Conservation (phyloP, 257 asterid species). For the Solanum ossicruentum region DNA sequence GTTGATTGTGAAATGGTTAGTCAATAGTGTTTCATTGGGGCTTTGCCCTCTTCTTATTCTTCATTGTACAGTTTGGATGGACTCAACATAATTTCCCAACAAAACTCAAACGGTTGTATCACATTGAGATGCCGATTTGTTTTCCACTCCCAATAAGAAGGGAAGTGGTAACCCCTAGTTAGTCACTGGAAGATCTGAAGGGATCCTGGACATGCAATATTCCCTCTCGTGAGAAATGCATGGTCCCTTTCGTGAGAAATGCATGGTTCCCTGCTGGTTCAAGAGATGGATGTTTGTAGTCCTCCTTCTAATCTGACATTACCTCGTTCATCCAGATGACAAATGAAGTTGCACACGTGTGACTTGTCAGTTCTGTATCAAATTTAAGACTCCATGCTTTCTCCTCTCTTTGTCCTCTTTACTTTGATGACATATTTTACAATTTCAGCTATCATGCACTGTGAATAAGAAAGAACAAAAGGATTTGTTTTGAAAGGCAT, state of each 20-base stretch:
- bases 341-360: not conserved
- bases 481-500: not conserved
- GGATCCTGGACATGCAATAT: not conserved
- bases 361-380: not conserved
- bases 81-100: not conserved
- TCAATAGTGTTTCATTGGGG: not conserved
- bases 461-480: not conserved
- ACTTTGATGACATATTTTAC: not conserved
- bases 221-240: not conserved
- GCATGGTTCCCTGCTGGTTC: not conserved
- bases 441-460: not conserved
- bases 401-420: not conserved
- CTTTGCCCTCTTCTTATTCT: not conserved
- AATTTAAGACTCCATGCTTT: not conserved
- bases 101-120: not conserved
- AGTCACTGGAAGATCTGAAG: not conserved
- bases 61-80: not conserved
- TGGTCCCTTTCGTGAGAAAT: not conserved
- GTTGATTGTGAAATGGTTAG: not conserved
- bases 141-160: not conserved
- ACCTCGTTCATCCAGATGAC: not conserved
- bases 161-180: not conserved
- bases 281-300: not conserved
- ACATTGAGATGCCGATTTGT: not conserved
- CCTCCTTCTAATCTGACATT: not conserved